Evolutionary conservation across 2,329 filamentous ascomycete genomes (phyloP).

Genomic region (Biscogniauxia mediterranea): DNA sequence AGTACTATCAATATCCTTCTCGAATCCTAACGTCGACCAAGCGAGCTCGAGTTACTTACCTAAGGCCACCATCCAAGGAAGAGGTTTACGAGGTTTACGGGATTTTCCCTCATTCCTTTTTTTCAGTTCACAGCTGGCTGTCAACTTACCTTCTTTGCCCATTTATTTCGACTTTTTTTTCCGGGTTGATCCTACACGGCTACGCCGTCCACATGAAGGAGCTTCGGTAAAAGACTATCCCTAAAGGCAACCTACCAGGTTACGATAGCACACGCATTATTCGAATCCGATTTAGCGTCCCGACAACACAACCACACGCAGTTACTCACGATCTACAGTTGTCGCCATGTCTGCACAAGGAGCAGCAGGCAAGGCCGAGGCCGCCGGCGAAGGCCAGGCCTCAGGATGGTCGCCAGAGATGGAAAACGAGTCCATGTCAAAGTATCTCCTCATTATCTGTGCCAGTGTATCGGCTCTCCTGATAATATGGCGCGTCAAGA

Average conservation of each 20-base stretch:
- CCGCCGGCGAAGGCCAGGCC: slow-evolving; percentile 27
- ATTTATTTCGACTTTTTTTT: not conserved
- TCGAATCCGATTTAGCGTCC: not conserved
- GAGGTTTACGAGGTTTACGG: not conserved
- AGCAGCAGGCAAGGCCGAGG: slow-evolving; percentile 14
- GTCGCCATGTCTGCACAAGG: slow-evolving; percentile 1
- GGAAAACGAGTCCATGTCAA: slow-evolving; percentile 55
- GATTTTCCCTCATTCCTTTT: not conserved
- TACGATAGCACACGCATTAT: not conserved
- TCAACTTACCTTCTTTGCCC: not conserved
- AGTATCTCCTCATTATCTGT: slow-evolving; percentile 63
- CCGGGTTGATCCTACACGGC: not conserved
- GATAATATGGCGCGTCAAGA: slow-evolving; percentile 64
- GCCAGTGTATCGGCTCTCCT: slow-evolving; percentile 61
- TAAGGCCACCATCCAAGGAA: not conserved
- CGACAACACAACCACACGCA: not conserved
- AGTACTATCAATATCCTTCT: not conserved
- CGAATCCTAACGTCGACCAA: not conserved
- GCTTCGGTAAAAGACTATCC: not conserved
- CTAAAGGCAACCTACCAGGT: not conserved
- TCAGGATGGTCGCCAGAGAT: slow-evolving; percentile 35
- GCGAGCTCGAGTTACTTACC: not conserved
- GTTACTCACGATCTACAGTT: not conserved
- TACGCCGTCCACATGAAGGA: not conserved
- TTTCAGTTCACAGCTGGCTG: not conserved